A percentile compares a stretch with the other conserved stretches of the same genome.
These are phyloP conservation scores for Cornus kousa DNA, from an alignment of 148 eudicot species.

Conservation along the genomic window DNA sequence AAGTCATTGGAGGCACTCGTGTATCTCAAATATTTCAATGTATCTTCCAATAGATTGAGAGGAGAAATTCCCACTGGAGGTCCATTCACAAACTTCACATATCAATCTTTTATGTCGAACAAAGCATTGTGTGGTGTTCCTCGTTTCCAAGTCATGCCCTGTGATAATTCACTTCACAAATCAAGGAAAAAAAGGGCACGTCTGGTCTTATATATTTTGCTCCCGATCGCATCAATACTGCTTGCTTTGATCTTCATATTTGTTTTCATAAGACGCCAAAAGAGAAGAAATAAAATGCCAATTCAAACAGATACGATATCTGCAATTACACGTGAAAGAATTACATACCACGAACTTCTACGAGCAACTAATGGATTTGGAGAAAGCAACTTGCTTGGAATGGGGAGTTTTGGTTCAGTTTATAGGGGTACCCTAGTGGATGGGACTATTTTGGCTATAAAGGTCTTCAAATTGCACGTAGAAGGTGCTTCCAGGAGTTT, in stretches of 20 bases:
- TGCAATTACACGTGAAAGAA: neutral
- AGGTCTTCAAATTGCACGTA: too few species aligned
- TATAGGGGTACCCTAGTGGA: too few species aligned
- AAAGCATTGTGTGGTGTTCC: neutral
- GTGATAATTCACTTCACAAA: neutral
- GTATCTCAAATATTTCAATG: too few species aligned
- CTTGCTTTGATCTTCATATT: neutral
- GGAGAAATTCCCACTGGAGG: slow-evolving; percentile 7
- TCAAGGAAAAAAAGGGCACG: neutral
- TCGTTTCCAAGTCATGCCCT: neutral
- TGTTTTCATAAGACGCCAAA: neutral
- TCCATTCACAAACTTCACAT: neutral
- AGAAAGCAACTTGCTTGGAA: too few species aligned
- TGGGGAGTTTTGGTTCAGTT: too few species aligned
- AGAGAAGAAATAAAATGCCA: neutral
- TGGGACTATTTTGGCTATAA: too few species aligned
- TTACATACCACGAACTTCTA: too few species aligned
- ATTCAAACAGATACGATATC: too few species aligned
- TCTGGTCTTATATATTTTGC: neutral
- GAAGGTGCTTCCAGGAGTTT: too few species aligned
- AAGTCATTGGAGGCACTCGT: too few species aligned
- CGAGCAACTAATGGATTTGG: too few species aligned
- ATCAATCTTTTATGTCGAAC: neutral
- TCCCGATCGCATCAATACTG: neutral
- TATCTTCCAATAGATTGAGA: neutral